Conservation (phyloP, 441 rosid genomes). For the Arabidopsis lyrata region DNA sequence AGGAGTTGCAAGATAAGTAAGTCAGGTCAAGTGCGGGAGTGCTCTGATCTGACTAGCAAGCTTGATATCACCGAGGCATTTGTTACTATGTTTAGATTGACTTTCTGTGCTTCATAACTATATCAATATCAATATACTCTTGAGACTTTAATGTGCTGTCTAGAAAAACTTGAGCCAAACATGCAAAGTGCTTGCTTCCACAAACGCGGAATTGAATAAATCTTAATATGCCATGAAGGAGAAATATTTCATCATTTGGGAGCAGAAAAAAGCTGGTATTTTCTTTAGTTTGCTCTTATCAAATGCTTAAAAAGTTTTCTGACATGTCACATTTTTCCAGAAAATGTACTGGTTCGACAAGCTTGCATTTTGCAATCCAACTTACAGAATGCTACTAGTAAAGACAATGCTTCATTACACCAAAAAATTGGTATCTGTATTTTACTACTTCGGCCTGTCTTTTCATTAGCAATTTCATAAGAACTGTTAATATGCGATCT, state of each 20-base stretch:
- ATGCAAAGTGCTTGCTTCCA: conserved; percentile 57
- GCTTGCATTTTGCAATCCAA: conserved; percentile 82
- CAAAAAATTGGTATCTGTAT: conserved; percentile 79
- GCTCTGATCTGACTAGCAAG: conserved; percentile 72
- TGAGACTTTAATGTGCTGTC: conserved; percentile 35
- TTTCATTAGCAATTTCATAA: not conserved
- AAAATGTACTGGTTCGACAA: conserved; percentile 83
- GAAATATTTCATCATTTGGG: conserved; percentile 85
- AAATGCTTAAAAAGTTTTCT: conserved; percentile 30
- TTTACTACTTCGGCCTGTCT: conserved; percentile 12
- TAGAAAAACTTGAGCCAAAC: conserved; percentile 82
- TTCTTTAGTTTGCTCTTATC: not conserved
- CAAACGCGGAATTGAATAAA: conserved; percentile 82
- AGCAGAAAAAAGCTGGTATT: conserved; percentile 90
- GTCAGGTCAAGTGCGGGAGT: conserved; percentile 70
- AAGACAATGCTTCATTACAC: conserved; percentile 80
- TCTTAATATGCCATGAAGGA: conserved; percentile 77
- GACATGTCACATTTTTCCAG: conserved; percentile 50
- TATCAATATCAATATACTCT: conserved; percentile 12
- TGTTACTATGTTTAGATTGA: conserved; percentile 17
- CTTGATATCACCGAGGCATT: conserved; percentile 82
- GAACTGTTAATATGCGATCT: conserved; percentile 9
- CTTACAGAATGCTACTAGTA: conserved; percentile 84
- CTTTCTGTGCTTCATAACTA: not conserved
- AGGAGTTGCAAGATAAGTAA: conserved; percentile 83